A percentile compares a stretch with the other conserved stretches of the same genome.
Evolutionary conservation across 2,329 filamentous ascomycete species (phyloP).

Genomic region (Orbilia blumenaviensis): DNA sequence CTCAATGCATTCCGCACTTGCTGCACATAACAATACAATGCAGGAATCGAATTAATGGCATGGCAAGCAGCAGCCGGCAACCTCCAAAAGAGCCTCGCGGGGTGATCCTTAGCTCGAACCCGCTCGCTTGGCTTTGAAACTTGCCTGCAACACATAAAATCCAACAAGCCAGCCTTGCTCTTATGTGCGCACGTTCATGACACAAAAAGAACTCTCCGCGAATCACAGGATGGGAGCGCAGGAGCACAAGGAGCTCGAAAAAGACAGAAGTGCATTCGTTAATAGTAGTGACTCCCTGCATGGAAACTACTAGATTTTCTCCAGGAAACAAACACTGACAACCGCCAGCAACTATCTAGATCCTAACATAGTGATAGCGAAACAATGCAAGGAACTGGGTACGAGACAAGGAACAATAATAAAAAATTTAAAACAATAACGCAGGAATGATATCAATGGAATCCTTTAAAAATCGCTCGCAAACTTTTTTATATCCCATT

Average conservation of each 20-base stretch:
- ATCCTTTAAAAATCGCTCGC: too few relatives aligned
- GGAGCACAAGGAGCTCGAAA: neutral
- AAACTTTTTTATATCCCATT: neutral
- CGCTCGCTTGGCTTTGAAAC: neutral
- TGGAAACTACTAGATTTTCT: slow-evolving; percentile 11
- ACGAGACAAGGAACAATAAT: neutral
- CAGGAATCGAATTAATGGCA: neutral
- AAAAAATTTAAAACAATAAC: neutral
- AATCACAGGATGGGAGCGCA: neutral
- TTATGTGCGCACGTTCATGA: neutral
- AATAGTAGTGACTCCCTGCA: neutral
- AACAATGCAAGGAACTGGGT: too few relatives aligned
- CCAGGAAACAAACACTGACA: neutral
- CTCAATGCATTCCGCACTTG: neutral
- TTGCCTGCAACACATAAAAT: slow-evolving; percentile 24
- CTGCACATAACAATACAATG: neutral
- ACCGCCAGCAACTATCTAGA: too few relatives aligned
- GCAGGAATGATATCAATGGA: too few relatives aligned
- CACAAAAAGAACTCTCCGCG: neutral
- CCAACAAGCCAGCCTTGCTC: slow-evolving; percentile 10
- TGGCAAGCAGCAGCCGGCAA: too few relatives aligned
- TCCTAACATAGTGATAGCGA: too few relatives aligned
- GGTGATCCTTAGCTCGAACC: neutral
- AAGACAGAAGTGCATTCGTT: neutral
- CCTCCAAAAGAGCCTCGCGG: neutral